Percentiles rank a stretch among this genome's conserved stretches.
Evolutionary conservation across 306 rosid species (phyloP).

Genomic region (Cicer pinnatifidum): DNA sequence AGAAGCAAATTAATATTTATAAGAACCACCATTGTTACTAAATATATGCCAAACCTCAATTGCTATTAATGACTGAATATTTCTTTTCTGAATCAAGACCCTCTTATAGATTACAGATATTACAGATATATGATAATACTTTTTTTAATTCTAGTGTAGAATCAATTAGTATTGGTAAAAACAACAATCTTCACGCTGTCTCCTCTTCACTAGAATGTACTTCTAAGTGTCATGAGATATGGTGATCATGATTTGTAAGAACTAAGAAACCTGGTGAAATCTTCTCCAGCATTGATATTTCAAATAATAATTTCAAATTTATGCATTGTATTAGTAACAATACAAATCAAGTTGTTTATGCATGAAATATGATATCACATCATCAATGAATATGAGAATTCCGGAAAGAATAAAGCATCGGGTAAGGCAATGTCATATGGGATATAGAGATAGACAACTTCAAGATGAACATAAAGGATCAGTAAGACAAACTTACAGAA

Average conservation of each 20-base stretch:
- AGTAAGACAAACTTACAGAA: conserved; percentile 63
- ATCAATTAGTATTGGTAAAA: conserved; percentile 15
- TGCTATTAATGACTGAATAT: conserved; percentile 4
- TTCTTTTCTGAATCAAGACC: not conserved
- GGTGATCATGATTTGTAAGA: not conserved
- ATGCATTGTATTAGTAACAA: conserved; percentile 28
- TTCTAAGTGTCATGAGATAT: not conserved
- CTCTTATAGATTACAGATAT: not conserved
- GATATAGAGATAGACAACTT: conserved; percentile 9
- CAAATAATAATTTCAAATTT: conserved; percentile 18
- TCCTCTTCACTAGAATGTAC: conserved; percentile 7
- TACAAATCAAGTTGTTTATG: conserved; percentile 8
- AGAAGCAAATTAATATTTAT: conserved; percentile 16
- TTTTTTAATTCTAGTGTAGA: not conserved
- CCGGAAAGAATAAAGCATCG: not conserved
- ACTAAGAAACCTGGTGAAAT: conserved; percentile 15
- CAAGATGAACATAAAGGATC: not conserved
- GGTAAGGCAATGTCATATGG: conserved; percentile 17
- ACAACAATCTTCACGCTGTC: not conserved
- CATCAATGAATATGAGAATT: not conserved
- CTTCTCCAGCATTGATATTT: not conserved
- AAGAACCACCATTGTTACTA: conserved; percentile 4
- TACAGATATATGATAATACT: not conserved
- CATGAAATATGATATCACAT: conserved; percentile 7
- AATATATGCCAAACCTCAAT: conserved; percentile 20